Conservation (phyloP, 352 stramenopile genomes). For the Peronospora belbahrii region DNA sequence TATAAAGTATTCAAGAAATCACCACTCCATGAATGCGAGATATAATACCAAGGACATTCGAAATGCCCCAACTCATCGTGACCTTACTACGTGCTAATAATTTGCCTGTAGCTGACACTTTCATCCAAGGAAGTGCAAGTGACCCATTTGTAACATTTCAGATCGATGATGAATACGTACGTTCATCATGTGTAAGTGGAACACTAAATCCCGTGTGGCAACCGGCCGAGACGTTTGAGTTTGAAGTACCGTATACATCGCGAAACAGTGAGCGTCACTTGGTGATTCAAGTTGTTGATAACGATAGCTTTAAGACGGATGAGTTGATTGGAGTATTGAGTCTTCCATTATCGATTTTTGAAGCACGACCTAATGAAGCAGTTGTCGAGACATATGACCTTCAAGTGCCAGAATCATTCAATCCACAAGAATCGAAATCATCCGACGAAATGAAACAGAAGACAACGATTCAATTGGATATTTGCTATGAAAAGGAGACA, state of each 20-base stretch:
- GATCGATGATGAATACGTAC: conserved; percentile 40
- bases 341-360: conserved; percentile 45
- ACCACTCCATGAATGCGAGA: no score
- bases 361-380: conserved; percentile 38
- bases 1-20: no score
- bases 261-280: conserved; percentile 30
- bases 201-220: conserved; percentile 61
- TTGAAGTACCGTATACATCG: conserved; percentile 39
- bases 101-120: conserved; percentile 57
- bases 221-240: conserved; percentile 67
- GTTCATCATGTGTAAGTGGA: conserved; percentile 42
- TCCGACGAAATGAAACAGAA: conserved; percentile 47
- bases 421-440: conserved; percentile 26
- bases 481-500: conserved; percentile 32
- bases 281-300: conserved; percentile 52
- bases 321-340: conserved; percentile 48
- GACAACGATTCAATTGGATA: conserved; percentile 31
- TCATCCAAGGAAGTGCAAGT: conserved; percentile 43
- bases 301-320: conserved; percentile 58
- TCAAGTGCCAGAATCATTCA: conserved; percentile 35
- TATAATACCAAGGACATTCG: no score
- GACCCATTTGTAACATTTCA: conserved; percentile 68
- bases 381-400: conserved; percentile 47
- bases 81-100: conserved; percentile 57
- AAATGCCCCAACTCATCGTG: conserved; percentile 60